Conservation (phyloP, 352 stramenopile genomes). For the Pythium aquatile region DNA sequence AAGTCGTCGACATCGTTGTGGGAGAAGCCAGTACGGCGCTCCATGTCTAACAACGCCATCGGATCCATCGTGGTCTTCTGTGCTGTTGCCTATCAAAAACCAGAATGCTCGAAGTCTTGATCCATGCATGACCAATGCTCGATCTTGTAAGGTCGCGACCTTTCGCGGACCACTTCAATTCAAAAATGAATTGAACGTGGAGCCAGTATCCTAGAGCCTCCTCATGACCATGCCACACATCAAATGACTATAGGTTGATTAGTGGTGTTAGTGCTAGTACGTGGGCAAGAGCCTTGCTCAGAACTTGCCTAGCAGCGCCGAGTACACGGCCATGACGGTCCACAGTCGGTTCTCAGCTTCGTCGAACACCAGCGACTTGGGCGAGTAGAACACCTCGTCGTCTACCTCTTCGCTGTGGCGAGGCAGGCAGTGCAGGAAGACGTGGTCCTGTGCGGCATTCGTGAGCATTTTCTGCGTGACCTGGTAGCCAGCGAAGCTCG, state of each 20-base stretch:
- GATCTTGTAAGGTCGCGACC: background rate
- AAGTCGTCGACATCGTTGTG: conserved; percentile 74
- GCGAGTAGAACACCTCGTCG: conserved; percentile 97
- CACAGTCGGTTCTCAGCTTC: conserved; percentile 99
- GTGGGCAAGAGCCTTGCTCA: conserved; percentile 16
- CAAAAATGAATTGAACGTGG: background rate
- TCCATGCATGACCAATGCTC: background rate
- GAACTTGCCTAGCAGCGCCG: conserved; percentile 62
- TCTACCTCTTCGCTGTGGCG: conserved; percentile 96
- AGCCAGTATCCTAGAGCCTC: no score
- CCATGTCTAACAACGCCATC: conserved; percentile 64
- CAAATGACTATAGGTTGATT: no score
- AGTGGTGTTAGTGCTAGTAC: no score
- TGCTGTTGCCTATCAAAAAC: no score
- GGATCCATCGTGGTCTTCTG: conserved; percentile 45
- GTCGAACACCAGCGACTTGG: conserved; percentile 95
- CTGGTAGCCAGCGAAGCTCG: conserved; percentile 95
- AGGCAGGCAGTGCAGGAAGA: conserved; percentile 98
- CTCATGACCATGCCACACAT: no score
- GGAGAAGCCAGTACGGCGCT: conserved; percentile 59
- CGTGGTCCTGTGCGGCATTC: conserved; percentile 86
- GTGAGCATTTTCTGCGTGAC: conserved; percentile 92
- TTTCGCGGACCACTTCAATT: background rate
- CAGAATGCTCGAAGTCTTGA: background rate
- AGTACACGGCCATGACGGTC: conserved; percentile 97